These are phyloP conservation scores for Yarrowia hollandica DNA, from an alignment of 805 yeast species.

Conservation along the genomic window DNA sequence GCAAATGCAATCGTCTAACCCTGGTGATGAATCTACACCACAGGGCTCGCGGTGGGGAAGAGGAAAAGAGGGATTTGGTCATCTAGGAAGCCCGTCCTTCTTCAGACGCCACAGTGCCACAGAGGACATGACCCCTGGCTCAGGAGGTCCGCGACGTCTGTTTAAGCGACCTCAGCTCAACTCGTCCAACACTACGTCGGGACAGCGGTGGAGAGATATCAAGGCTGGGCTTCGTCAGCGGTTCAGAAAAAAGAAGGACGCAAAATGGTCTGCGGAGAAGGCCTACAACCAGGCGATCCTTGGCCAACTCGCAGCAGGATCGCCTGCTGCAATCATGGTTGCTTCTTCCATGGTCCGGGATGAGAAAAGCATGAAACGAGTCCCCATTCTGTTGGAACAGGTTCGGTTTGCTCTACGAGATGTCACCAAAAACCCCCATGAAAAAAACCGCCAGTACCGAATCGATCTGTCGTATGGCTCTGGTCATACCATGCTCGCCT, in stretches of 20 bases:
- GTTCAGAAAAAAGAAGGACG: slow-evolving; percentile 25
- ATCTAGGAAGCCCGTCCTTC: slow-evolving; percentile 13
- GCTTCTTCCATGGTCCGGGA: slow-evolving; percentile 76
- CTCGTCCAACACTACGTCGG: slow-evolving; percentile 11
- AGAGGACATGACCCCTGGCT: background rate
- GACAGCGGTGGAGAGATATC: slow-evolving; percentile 24
- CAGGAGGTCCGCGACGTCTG: background rate
- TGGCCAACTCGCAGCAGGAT: slow-evolving; percentile 45
- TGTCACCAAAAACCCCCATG: slow-evolving; percentile 41
- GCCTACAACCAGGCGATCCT: slow-evolving; percentile 24
- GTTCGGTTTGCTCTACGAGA: slow-evolving; percentile 60
- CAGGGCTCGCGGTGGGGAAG: slow-evolving; percentile 1
- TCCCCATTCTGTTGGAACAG: slow-evolving; percentile 77
- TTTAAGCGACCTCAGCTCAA: slow-evolving; percentile 7
- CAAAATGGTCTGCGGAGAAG: background rate
- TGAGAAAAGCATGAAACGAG: slow-evolving; percentile 59
- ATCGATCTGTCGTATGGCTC: slow-evolving; percentile 90
- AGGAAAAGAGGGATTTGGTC: slow-evolving; percentile 9
- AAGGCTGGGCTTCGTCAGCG: slow-evolving; percentile 21
- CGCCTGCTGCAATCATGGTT: slow-evolving; percentile 50
- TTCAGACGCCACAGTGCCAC: slow-evolving; percentile 20
- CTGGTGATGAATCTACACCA: background rate
- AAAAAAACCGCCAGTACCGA: slow-evolving; percentile 50
- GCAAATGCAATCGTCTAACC: background rate
- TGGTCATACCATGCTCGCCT: slow-evolving; percentile 71